Conservation (phyloP, 2,329 filamentous ascomycete species). For the Nemania diffusa region DNA sequence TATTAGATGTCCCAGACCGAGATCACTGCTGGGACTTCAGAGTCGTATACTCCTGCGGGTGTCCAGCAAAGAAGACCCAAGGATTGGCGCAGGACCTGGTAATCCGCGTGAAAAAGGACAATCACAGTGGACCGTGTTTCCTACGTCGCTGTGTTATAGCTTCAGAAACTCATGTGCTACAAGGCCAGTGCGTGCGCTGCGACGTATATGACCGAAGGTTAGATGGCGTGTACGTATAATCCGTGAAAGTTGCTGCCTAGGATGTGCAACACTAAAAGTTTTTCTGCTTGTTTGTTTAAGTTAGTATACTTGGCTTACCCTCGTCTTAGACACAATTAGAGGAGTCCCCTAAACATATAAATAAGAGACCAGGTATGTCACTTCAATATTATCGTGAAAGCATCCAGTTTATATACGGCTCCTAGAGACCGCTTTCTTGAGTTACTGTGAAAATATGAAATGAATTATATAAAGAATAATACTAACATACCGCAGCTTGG, state of each 20-base stretch:
- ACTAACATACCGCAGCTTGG: neutral
- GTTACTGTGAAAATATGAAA: no score
- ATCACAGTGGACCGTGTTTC: constrained; percentile 32
- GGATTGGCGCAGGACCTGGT: neutral
- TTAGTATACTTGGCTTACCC: no score
- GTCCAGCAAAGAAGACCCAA: constrained; percentile 6
- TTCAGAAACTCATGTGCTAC: neutral
- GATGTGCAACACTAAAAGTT: neutral
- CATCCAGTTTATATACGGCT: neutral
- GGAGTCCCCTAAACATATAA: no score
- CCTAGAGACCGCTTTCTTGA: no score
- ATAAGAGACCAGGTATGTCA: neutral
- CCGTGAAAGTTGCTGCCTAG: neutral
- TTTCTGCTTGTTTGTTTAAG: no score
- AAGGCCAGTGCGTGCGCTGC: constrained; percentile 10
- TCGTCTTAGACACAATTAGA: no score
- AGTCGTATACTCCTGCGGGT: constrained; percentile 32
- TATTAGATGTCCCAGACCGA: constrained; percentile 20
- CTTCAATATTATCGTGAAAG: neutral
- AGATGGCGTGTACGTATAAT: neutral
- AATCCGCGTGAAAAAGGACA: constrained; percentile 33
- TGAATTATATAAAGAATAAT: no score
- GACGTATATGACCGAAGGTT: neutral
- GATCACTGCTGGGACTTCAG: constrained; percentile 35
- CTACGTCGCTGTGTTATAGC: constrained; percentile 20